Conservation (phyloP, 371 early-diverging fungal genomes). For the Zopfochytrium polystomum region DNA sequence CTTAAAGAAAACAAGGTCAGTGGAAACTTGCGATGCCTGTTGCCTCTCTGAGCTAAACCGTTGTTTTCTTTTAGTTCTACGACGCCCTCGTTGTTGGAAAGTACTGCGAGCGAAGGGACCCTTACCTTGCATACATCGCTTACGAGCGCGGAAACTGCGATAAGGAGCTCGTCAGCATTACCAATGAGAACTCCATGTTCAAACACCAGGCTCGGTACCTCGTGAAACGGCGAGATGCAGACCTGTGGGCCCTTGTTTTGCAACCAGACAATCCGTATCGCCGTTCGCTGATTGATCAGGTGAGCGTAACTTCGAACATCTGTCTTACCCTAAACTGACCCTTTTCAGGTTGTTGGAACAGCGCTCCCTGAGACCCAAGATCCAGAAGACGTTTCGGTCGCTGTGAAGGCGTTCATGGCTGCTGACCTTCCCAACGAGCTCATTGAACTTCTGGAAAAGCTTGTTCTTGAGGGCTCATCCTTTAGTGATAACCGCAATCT, state of each 20-base stretch:
- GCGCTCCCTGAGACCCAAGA: constrained; percentile 93
- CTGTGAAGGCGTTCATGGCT: constrained; percentile 97
- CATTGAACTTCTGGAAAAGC: constrained; percentile 93
- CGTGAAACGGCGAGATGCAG: constrained; percentile 80
- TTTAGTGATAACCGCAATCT: constrained; percentile 94
- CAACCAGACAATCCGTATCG: constrained; percentile 75
- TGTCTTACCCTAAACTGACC: not conserved
- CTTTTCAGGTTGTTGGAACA: constrained; percentile 62
- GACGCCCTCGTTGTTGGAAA: constrained; percentile 88
- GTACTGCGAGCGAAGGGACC: constrained; percentile 97
- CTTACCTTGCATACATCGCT: constrained; percentile 90
- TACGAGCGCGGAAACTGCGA: constrained; percentile 95
- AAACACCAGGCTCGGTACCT: constrained; percentile 97
- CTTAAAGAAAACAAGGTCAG: constrained; percentile 79
- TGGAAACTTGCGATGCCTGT: constrained; percentile 1
- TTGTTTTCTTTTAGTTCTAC: constrained; percentile 57
- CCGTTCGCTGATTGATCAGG: constrained; percentile 89
- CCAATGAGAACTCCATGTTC: constrained; percentile 96
- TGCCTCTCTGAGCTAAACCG: not conserved
- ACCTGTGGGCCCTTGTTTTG: constrained; percentile 83
- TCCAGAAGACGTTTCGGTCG: constrained; percentile 93
- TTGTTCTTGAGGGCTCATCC: constrained; percentile 83
- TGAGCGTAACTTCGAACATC: constrained; percentile 22
- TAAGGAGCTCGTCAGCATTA: constrained; percentile 84
- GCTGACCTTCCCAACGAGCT: constrained; percentile 92